Evolutionary conservation across 441 rosid genomes (phyloP).

Genomic region (Corymbia calophylla): DNA sequence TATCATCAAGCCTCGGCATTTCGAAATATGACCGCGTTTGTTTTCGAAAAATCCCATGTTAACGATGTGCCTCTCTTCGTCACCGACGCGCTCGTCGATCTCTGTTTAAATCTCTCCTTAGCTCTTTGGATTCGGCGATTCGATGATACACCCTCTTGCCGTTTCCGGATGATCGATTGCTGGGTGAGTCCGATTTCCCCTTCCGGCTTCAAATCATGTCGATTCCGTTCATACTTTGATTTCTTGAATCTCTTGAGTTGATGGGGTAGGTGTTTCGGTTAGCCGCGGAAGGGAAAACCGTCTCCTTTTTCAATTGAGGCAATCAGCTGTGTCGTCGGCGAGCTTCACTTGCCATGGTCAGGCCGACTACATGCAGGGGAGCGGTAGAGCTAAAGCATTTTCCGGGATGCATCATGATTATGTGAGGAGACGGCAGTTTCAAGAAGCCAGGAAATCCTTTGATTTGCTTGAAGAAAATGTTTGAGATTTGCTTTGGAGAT

Average conservation of each 20-base stretch:
- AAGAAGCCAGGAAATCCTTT: neutral
- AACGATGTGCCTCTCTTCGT: neutral
- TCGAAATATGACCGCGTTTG: neutral
- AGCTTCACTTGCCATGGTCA: neutral
- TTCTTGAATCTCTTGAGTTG: neutral
- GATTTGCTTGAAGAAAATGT: neutral
- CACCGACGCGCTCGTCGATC: neutral
- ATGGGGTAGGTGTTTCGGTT: neutral
- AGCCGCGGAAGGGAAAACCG: neutral
- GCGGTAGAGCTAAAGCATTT: neutral
- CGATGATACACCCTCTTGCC: neutral
- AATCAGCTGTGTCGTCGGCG: neutral
- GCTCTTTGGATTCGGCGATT: neutral
- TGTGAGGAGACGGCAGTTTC: neutral
- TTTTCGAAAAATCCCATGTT: neutral
- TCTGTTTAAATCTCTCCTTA: neutral
- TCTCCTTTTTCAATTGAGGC: neutral
- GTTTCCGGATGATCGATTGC: neutral
- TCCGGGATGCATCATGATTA: neutral
- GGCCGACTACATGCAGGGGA: neutral
- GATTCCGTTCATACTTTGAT: neutral
- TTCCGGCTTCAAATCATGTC: neutral
- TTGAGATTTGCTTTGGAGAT: neutral
- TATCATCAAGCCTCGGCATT: neutral
- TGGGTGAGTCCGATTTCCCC: neutral